phyloP scores from a whole-genome alignment of 768 basidiomycete species.

The Cystofilobasidium bisporidii region DNA sequence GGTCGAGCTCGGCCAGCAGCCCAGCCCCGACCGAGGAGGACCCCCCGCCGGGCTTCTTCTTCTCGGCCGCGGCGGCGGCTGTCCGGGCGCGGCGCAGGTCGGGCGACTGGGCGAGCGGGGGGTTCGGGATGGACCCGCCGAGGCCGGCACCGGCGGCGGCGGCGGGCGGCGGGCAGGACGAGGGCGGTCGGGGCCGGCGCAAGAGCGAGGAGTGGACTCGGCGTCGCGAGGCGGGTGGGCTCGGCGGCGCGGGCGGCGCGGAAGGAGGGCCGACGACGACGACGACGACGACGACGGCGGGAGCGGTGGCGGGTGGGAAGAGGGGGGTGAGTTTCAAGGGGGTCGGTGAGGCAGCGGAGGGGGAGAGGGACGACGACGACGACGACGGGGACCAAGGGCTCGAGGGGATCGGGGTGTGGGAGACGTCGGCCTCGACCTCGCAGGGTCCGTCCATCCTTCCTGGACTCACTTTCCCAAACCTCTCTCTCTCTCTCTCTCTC shows the following conservation, averaged over 20 bases:
- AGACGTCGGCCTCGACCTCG: conserved; percentile 65
- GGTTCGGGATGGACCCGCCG: conserved; percentile 2
- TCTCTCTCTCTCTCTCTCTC: no score
- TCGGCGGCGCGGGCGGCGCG: no score
- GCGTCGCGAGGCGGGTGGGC: neutral
- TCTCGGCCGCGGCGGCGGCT: no score
- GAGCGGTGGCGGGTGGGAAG: neutral
- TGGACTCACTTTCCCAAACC: no score
- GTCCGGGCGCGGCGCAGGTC: neutral
- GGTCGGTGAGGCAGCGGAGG: conserved; percentile 36
- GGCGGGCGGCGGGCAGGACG: neutral
- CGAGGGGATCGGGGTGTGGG: conserved; percentile 74
- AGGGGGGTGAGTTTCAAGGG: conserved; percentile 39
- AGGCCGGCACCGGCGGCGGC: neutral
- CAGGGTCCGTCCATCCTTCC: conserved; percentile 59
- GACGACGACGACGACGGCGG: neutral
- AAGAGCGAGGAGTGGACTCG: conserved; percentile 25
- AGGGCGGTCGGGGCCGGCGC: conserved; percentile 1
- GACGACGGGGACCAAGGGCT: no score
- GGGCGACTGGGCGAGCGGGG: conserved; percentile 8
- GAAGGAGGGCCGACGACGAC: no score
- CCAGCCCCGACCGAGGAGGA: neutral
- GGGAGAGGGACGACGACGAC: conserved; percentile 61
- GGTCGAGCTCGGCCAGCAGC: neutral
- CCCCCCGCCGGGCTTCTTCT: neutral